These are phyloP conservation scores for Lavandula angustifolia DNA, from an alignment of 257 asterid species.

Conservation along the genomic window DNA sequence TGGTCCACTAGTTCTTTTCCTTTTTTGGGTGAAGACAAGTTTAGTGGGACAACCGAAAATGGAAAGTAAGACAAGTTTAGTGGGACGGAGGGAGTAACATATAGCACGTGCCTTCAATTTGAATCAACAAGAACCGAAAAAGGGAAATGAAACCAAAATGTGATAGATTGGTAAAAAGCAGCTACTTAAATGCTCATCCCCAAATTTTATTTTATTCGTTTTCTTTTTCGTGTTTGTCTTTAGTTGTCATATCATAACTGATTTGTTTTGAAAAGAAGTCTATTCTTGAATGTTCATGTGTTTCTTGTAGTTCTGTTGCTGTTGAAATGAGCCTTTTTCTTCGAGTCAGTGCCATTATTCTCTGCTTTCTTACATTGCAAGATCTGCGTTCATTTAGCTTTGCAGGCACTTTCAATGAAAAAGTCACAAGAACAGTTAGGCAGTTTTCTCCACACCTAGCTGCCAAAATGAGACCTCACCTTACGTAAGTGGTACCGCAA, in stretches of 20 bases:
- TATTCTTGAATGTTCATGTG: background rate
- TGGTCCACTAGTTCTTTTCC: too few relatives aligned
- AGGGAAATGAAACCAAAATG: background rate
- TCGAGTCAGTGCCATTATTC: background rate
- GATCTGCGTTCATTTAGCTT: slow-evolving; percentile 57
- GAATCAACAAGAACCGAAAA: background rate
- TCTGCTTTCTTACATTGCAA: slow-evolving; percentile 34
- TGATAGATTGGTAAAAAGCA: background rate
- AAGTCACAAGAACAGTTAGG: slow-evolving; percentile 82
- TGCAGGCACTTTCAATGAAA: slow-evolving; percentile 93
- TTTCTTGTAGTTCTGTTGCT: background rate
- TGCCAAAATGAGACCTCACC: slow-evolving; percentile 98
- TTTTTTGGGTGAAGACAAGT: too few relatives aligned
- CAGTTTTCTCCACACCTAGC: slow-evolving; percentile 96
- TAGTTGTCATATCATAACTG: background rate
- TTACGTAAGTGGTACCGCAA: slow-evolving; percentile 54
- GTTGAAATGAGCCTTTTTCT: background rate
- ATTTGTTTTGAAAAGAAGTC: slow-evolving; percentile 2
- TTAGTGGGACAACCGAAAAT: too few relatives aligned
- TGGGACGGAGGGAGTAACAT: too few relatives aligned
- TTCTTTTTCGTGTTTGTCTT: background rate
- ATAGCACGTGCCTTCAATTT: background rate
- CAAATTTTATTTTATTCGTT: background rate
- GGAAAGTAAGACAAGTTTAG: too few relatives aligned
- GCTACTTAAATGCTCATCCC: background rate